Conservation (phyloP, 78 protist species). For the Dictyostelium intermedium region DNA sequence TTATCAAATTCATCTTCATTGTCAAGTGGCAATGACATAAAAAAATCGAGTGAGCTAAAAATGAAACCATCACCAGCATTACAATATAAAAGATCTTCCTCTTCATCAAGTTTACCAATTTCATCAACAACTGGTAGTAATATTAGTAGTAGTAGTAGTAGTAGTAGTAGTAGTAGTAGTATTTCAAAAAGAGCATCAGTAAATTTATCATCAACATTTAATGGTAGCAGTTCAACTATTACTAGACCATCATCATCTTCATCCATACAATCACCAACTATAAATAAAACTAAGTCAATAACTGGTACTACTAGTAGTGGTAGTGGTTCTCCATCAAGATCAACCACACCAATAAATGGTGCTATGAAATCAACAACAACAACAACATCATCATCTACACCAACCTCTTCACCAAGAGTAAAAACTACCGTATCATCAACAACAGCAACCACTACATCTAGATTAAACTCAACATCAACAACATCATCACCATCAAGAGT, state of each 20-base stretch:
- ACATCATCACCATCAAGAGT: conserved; percentile 24
- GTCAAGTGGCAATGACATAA: not conserved
- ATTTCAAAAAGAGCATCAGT: not conserved
- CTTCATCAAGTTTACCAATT: conserved; percentile 15
- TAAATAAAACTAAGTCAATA: not conserved
- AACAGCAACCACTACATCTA: conserved; percentile 6
- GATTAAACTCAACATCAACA: conserved; percentile 10
- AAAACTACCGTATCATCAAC: not conserved
- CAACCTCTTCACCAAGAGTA: not conserved
- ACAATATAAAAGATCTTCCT: not conserved
- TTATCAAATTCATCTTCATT: not conserved
- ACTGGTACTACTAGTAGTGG: not conserved
- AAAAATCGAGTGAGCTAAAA: not conserved
- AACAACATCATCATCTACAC: not conserved
- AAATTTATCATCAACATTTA: not conserved
- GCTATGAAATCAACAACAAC: not conserved
- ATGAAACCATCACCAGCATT: not conserved
- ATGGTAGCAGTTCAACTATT: not conserved
- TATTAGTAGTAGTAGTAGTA: not conserved
- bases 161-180: not conserved
- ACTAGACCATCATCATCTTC: not conserved
- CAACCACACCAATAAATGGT: not conserved
- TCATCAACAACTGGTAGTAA: not conserved
- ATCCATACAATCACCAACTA: conserved; percentile 11
- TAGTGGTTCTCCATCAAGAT: not conserved